Base-by-base conservation (phyloP, 139 green algal species). In the Chlamydomonas sphaeroides region DNA sequence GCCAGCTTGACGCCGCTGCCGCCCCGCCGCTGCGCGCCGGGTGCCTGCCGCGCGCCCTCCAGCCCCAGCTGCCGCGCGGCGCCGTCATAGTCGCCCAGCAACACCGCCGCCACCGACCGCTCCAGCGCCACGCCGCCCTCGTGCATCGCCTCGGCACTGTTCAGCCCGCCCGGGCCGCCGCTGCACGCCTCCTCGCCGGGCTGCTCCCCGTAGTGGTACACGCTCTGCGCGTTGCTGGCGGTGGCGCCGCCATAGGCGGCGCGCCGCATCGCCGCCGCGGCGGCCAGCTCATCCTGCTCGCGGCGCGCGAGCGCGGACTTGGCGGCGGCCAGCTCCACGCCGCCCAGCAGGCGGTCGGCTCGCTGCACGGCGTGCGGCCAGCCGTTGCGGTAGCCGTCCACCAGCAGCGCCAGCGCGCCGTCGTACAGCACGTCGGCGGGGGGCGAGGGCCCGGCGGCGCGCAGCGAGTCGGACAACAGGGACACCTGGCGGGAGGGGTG, bases 371-470 rank as follows among this genome's bases (percentile, higher is more conserved):
- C 59, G 62, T 82, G 75, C 42, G 75, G 75, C 42, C 62, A 72
- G 75, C 75, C 61, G 61, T 49, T 51, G n/a, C 42, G 17, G 33
- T 71, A 85, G 38, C 81, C 88, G 32, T 86, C 77, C 11, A 86
- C 88, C 18, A 87, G 65, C 3, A 48, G 71, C 1, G 88, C 84
- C 8, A 88, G 72, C 3, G 88, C 88, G 28, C 48, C 53, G 51
- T 89, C 80, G 38, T 89, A 84, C 71, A 75, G 45, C 71, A 85
- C 65, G 5, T 68, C 63, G 0, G 66, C 45, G 30, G 53, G 38
- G 26, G 70, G 30, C 33, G 18, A 70, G n/a, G 39, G 73, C 45
- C 80, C 84, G 70, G 51, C 53, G 39, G 36, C 51, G 17, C n/a
- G 41, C 32, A 79, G 51, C 26, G 83, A 23, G 32, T 79, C 70